Base-by-base conservation (phyloP, 1,284 basidiomycete species). In the Irpex lacteus region DNA sequence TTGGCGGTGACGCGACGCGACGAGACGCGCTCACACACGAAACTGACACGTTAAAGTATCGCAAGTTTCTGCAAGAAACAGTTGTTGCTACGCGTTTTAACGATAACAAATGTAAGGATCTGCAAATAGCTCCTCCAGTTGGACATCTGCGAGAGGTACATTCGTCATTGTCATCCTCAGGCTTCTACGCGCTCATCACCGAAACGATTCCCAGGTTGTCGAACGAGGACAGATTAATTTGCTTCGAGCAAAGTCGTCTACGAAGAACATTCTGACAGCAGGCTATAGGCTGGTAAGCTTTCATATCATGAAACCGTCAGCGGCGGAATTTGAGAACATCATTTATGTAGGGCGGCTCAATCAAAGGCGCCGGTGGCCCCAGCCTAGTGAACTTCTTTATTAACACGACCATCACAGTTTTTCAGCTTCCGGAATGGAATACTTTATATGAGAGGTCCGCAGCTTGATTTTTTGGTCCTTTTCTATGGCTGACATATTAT, bases 381-480 rank as follows among this genome's bases (percentile, higher is more conserved):
- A 26, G 56, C 15, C 79, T 91, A 57, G 81, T 78, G 21, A 92
- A 88, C 71, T 81, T 79, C 60, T 88, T 85, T 68, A 79, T 90
- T 26, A 96, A 96, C 72, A 94, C 94, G 0, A 82, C 87, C 37
- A 79, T 93, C 49, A 89, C 88, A 5, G 82, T 82, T 0, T 77
- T 96, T 7, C 81, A 88, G 64, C 81, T 81, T 0, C 77, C 80
- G 0, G 86, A 89, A 65, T 96, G 93, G 94, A 81, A 85, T 59
- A 72, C 70, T 1, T 77, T 95, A 9, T 78, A 92, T 4, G 75
- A 82, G 50, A 81, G 86, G 92, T 90, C 61, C 60, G 77, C 66
- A 5, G 37, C 21, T 36, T 36, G 36, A 32, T 63, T 5, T 49
- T 9, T 7, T 61, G 47, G 36, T 58, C 7, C 15, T 37, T 18